phyloP scores from a whole-genome alignment of 345 rosid species.

The Euphorbia tirucalli region DNA sequence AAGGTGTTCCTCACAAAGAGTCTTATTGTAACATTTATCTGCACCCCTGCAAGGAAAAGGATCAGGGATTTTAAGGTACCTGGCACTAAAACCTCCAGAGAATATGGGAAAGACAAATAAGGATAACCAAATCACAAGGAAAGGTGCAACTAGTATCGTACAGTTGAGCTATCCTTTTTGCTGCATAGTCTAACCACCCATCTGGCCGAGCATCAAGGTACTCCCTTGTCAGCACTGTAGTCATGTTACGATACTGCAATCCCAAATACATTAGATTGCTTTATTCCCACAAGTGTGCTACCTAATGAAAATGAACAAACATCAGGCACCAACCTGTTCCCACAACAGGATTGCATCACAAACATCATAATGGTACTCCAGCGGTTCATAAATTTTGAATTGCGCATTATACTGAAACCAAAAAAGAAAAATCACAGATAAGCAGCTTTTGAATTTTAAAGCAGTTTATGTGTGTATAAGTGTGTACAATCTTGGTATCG shows the following conservation, averaged over 20 bases:
- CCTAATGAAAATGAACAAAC: neutral
- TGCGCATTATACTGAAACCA: constrained; percentile 76
- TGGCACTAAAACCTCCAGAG: neutral
- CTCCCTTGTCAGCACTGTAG: constrained; percentile 91
- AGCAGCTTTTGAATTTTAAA: neutral
- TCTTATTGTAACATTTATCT: constrained; percentile 71
- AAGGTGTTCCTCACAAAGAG: constrained; percentile 88
- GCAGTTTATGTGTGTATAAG: too few relatives aligned
- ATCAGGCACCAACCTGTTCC: constrained; percentile 76
- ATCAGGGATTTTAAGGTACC: neutral
- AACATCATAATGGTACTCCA: constrained; percentile 86
- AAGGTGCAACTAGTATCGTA: constrained; percentile 33
- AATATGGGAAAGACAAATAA: constrained; percentile 1
- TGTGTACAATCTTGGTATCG: too few relatives aligned
- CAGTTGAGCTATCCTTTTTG: constrained; percentile 89
- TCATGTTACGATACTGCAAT: constrained; percentile 94
- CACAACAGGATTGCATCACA: constrained; percentile 85
- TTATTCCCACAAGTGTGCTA: constrained; percentile 8
- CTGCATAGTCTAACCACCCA: constrained; percentile 96
- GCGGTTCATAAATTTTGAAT: constrained; percentile 75
- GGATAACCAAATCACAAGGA: neutral
- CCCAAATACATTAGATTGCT: constrained; percentile 26
- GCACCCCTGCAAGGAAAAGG: constrained; percentile 59
- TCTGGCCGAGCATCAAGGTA: constrained; percentile 86
- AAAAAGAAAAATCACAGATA: constrained; percentile 7